A percentile compares a stretch with the other conserved stretches of the same genome.
These are phyloP conservation scores for Mycena epipterygia DNA, from an alignment of 768 basidiomycete species.

Conservation along the genomic window DNA sequence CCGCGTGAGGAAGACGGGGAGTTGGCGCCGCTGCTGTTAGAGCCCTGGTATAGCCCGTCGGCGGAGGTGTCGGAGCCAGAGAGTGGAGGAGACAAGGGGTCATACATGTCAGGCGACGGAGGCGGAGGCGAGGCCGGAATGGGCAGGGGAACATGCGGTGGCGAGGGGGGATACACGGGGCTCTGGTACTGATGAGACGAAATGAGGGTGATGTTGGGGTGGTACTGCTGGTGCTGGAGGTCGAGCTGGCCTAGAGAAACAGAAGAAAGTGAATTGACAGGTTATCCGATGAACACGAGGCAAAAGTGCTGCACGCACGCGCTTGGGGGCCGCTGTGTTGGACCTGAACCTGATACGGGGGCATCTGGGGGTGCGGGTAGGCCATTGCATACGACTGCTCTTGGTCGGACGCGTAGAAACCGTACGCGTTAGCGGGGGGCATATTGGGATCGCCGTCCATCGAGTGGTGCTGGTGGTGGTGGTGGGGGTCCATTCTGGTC, in stretches of 20 bases:
- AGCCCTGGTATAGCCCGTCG: conserved; percentile 85
- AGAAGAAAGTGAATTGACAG: conserved; percentile 57
- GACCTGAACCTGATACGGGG: conserved; percentile 66
- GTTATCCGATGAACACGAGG: conserved; percentile 78
- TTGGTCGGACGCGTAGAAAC: conserved; percentile 68
- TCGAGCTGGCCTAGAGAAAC: conserved; percentile 72
- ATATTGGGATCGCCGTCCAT: conserved; percentile 66
- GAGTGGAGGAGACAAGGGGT: conserved; percentile 87
- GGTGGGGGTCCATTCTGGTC: conserved; percentile 58
- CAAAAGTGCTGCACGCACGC: conserved; percentile 74
- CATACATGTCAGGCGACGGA: conserved; percentile 84
- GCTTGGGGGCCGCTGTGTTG: conserved; percentile 70
- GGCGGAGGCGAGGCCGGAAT: conserved; percentile 81
- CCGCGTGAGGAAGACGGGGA: conserved; percentile 85
- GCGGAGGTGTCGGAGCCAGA: conserved; percentile 92
- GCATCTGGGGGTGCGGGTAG: conserved; percentile 68
- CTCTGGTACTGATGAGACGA: conserved; percentile 73
- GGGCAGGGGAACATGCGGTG: conserved; percentile 79
- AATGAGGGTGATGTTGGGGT: conserved; percentile 76
- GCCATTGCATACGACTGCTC: conserved; percentile 60
- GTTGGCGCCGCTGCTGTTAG: conserved; percentile 82
- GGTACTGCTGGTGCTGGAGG: conserved; percentile 71
- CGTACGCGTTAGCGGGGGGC: conserved; percentile 55
- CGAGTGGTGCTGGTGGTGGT: conserved; percentile 57
- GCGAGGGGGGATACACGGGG: conserved; percentile 70